Evolutionary conservation across 2,329 filamentous ascomycete species (phyloP).

Genomic region (Colletotrichum sp.): DNA sequence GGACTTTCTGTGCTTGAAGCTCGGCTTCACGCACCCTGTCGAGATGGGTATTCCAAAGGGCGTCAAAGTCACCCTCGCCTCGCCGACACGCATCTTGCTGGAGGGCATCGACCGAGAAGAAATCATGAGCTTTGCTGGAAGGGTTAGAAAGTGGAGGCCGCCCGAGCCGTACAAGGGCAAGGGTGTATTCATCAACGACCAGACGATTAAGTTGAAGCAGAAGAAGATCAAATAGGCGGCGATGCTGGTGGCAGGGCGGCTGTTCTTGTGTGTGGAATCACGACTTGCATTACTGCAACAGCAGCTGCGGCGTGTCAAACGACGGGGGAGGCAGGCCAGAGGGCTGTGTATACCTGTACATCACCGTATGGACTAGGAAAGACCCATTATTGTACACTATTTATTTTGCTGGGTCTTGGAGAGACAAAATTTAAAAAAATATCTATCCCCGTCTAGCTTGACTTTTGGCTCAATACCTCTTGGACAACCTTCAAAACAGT

Average conservation of each 20-base stretch:
- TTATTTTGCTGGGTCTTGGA: not conserved
- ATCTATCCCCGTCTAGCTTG: slow-evolving; percentile 4
- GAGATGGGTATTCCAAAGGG: slow-evolving; percentile 85
- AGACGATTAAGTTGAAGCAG: slow-evolving; percentile 97
- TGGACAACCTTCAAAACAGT: slow-evolving; percentile 83
- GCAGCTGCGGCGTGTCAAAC: not conserved
- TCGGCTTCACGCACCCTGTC: slow-evolving; percentile 95
- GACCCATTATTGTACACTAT: slow-evolving; percentile 9
- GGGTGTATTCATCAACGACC: slow-evolving; percentile 96
- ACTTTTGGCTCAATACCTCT: slow-evolving; percentile 65
- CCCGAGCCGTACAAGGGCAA: slow-evolving; percentile 99
- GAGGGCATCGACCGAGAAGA: slow-evolving; percentile 87
- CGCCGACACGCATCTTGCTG: slow-evolving; percentile 88
- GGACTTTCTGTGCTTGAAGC: slow-evolving; percentile 90
- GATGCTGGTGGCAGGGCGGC: not conserved
- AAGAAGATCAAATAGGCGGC: slow-evolving; percentile 87
- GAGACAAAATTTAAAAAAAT: not conserved
- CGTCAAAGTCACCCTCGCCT: slow-evolving; percentile 84
- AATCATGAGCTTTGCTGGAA: slow-evolving; percentile 89
- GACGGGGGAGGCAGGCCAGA: not conserved
- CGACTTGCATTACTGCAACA: not conserved
- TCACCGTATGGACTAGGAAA: slow-evolving; percentile 13
- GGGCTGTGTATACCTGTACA: slow-evolving; percentile 23
- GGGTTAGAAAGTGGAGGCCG: slow-evolving; percentile 85
- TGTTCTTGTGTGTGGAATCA: not conserved